Evolutionary conservation across 2,329 filamentous ascomycete genomes (phyloP).

Genomic region (Botrytis byssoidea): DNA sequence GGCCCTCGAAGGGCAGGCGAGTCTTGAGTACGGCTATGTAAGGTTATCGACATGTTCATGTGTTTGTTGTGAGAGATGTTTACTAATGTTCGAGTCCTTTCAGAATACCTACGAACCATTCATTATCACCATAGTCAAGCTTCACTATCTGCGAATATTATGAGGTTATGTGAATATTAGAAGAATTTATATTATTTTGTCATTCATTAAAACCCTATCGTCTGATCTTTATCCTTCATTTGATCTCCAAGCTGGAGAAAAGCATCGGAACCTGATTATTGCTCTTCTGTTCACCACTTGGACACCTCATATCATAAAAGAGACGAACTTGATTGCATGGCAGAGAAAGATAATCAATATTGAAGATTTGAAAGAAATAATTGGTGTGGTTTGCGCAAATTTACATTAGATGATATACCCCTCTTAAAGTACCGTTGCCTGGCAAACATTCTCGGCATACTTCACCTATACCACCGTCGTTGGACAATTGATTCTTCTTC

Average conservation of each 20-base stretch:
- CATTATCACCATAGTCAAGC: slow-evolving; percentile 2
- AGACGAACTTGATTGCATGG: not conserved
- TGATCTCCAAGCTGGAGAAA: not conserved
- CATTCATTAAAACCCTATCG: not conserved
- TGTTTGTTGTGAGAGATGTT: slow-evolving; percentile 8
- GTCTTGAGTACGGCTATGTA: not conserved
- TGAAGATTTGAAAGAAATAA: not conserved
- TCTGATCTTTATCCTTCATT: slow-evolving; percentile 8
- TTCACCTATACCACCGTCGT: slow-evolving; percentile 13
- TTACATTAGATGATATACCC: not conserved
- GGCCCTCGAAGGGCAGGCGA: slow-evolving; percentile 19
- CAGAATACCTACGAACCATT: slow-evolving; percentile 7
- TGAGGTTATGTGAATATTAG: not conserved
- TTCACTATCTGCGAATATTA: not conserved
- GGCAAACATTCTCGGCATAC: slow-evolving; percentile 2
- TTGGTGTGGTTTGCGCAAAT: not conserved
- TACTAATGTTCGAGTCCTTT: slow-evolving; percentile 12
- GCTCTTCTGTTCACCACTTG: not conserved
- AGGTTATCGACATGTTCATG: not conserved
- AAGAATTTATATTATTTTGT: not conserved
- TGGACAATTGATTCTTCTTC: slow-evolving; percentile 13
- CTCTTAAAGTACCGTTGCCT: slow-evolving; percentile 23
- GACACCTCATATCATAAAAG: not conserved
- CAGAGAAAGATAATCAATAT: not conserved
- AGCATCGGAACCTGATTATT: not conserved